Evolutionary conservation across 305 asterid genomes (phyloP).

Genomic region (Fraxinus albicans): DNA sequence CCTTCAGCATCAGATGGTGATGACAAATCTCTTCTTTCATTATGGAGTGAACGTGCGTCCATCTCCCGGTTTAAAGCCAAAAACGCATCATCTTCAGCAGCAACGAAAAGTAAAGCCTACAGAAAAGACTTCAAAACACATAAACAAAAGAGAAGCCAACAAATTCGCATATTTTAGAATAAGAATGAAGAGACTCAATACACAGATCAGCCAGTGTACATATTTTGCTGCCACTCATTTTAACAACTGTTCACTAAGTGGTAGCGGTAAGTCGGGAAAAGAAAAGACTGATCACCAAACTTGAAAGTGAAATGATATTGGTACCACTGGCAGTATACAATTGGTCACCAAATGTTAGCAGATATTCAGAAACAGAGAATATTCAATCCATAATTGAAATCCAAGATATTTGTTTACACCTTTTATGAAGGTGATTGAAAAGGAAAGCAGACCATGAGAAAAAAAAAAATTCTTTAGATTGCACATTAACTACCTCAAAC

Average conservation of each 20-base stretch:
- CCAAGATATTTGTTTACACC: no score
- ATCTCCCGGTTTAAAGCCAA: conserved; percentile 65
- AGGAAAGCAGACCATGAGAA: not conserved
- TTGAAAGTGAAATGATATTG: no score
- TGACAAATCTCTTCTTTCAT: conserved; percentile 51
- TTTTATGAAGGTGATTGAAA: not conserved
- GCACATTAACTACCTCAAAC: not conserved
- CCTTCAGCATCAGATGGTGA: conserved; percentile 35
- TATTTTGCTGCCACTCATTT: not conserved
- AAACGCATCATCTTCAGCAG: conserved; percentile 84
- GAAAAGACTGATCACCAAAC: not conserved
- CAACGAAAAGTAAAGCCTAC: conserved; percentile 78
- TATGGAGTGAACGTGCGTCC: conserved; percentile 51
- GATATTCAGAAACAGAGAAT: not conserved
- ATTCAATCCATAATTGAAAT: no score
- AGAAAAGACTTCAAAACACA: conserved; percentile 9
- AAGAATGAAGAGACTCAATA: not conserved
- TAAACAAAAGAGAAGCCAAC: not conserved
- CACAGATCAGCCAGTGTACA: not conserved
- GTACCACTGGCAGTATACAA: no score
- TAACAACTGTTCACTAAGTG: not conserved
- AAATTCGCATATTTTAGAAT: not conserved
- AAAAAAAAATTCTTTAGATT: not conserved
- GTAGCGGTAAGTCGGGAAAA: not conserved
- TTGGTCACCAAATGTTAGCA: not conserved